Evolutionary conservation across 2,329 filamentous ascomycete genomes (phyloP), one percentile per base, ranked within the genome.

Genomic region (Cytospora leucostoma): DNA sequence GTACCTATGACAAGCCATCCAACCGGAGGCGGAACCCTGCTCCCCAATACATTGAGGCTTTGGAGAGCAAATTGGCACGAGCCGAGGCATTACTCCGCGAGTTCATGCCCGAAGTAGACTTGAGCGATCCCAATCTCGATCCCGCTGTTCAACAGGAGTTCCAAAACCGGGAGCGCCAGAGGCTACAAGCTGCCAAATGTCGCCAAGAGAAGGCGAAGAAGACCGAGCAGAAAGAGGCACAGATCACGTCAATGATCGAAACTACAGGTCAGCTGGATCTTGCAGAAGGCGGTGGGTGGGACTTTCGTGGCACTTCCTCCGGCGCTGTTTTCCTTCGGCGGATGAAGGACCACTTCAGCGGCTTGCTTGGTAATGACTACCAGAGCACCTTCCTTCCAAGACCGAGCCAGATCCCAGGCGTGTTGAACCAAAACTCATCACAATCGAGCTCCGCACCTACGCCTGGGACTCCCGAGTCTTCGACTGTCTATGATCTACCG

Each of bases 271-370:
- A 93, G 73, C 82, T 99, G 19, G 94, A 98, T 71, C 82, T 98
- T 38, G 93, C 96, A 70, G 94, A 98, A 69, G 87, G 88, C 70
- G 94, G 94, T 50, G 88, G 95, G 70, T 96, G 93, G 88, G 93
- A 98, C 75, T 99, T 97, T 71, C 92, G 96, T 72, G 95, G 95
- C 55, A 90, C 91, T 67, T 97, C 94, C 0, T 98, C 95, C 0
- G 93, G 94, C 3, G 84, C 93, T 51, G 92, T 94, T 67, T 99
- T 97, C 74, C 84, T 97, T 69, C 86, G 87, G 67, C 88, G 91
- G 61, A 89, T 99, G 84, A 89, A 92, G 70, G 91, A 96, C 71
- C 90, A 97, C 71, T 91, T 97, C 68, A 89, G 91, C 52, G 87
- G 88, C 65, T 81, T 95, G 67, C 83, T 95, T 55, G 88, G 88